Conservation (phyloP, 371 early-diverging fungal genomes). For the Mortierella sp. region DNA sequence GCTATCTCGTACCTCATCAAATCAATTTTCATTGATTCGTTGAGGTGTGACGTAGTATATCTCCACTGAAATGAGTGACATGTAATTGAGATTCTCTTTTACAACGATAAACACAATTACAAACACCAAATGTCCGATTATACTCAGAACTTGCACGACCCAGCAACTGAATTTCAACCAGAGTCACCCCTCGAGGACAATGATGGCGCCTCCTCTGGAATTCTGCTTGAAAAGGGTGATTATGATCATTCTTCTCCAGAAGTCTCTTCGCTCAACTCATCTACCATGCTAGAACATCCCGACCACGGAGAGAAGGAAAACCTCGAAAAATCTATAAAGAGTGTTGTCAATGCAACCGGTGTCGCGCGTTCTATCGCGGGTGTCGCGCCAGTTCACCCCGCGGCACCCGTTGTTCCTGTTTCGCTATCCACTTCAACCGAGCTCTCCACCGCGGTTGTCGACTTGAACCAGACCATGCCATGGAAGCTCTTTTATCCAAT, state of each 20-base stretch:
- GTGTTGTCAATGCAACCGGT: background rate
- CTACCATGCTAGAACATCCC: conserved; percentile 41
- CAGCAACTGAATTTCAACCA: conserved; percentile 32
- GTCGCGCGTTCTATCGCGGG: background rate
- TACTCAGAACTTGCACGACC: conserved; percentile 33
- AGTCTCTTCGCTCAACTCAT: conserved; percentile 42
- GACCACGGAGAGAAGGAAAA: conserved; percentile 15
- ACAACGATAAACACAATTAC: background rate
- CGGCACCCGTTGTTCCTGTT: background rate
- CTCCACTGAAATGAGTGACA: too few species aligned
- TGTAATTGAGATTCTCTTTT: background rate
- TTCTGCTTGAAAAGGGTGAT: conserved; percentile 43
- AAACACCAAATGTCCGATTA: conserved; percentile 34
- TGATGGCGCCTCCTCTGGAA: conserved; percentile 30
- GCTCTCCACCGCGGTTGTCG: conserved; percentile 30
- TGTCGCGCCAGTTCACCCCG: background rate
- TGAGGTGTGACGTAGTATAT: too few species aligned
- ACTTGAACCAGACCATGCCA: conserved; percentile 56
- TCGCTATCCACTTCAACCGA: conserved; percentile 14
- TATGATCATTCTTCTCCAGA: conserved; percentile 47
- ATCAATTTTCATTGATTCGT: too few species aligned
- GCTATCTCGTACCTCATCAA: too few species aligned
- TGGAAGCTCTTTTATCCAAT: conserved; percentile 52
- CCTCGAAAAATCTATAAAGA: background rate
- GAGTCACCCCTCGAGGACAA: conserved; percentile 40